Percentiles rank a stretch among this genome's conserved stretches.
Conservation (phyloP, 1,284 basidiomycete genomes). For the Cutaneotrichosporon arboriforme region DNA sequence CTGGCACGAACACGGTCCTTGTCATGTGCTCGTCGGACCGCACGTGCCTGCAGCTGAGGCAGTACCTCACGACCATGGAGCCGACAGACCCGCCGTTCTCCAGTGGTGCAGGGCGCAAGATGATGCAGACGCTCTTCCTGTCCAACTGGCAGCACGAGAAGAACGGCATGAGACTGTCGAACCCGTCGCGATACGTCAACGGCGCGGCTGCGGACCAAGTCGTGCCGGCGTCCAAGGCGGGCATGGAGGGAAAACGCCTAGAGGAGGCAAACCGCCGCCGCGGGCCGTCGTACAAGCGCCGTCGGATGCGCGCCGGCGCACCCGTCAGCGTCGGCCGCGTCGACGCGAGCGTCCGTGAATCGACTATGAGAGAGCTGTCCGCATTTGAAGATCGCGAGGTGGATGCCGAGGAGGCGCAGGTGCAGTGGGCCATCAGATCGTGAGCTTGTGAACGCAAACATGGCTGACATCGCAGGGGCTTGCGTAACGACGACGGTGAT, state of each 20-base stretch:
- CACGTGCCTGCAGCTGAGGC: constrained; percentile 66
- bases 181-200: constrained; percentile 27
- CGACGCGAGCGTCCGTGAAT: constrained; percentile 17
- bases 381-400: constrained; percentile 33
- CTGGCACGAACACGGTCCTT: constrained; percentile 70
- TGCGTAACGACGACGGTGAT: not conserved
- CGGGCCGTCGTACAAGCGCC: constrained; percentile 57
- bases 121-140: constrained; percentile 60
- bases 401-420: constrained; percentile 23
- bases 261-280: constrained; percentile 26
- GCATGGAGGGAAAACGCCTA: constrained; percentile 32
- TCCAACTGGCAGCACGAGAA: constrained; percentile 47
- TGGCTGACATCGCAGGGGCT: constrained; percentile 10
- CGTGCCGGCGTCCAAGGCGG: constrained; percentile 23
- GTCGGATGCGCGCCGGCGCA: constrained; percentile 35
- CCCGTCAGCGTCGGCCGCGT: constrained; percentile 5
- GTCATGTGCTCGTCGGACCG: constrained; percentile 82
- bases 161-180: constrained; percentile 30
- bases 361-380: constrained; percentile 32
- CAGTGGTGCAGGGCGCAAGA: constrained; percentile 54
- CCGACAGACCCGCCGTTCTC: constrained; percentile 53
- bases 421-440: constrained; percentile 36
- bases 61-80: constrained; percentile 69
- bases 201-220: constrained; percentile 29
- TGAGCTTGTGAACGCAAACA: too few relatives aligned